phyloP scores from a whole-genome alignment of 1,284 basidiomycete genomes.

The Polyporus tsugae region DNA sequence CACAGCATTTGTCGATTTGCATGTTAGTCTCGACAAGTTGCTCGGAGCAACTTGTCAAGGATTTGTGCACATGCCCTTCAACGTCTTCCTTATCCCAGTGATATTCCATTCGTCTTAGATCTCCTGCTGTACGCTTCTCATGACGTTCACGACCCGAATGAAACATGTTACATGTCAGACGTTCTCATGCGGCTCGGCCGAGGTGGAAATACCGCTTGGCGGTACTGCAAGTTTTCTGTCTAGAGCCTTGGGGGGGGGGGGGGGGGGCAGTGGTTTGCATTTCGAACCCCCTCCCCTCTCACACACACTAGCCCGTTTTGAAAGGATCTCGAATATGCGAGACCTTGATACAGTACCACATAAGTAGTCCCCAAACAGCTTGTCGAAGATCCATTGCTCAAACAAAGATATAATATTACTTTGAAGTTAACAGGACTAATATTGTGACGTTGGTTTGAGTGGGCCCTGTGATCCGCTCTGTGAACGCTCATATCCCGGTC shows the following conservation, averaged over 20 bases:
- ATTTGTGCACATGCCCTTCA: background rate
- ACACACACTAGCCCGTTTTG: no score
- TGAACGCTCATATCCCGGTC: no score
- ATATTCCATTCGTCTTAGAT: background rate
- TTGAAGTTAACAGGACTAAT: background rate
- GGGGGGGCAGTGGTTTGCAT: no score
- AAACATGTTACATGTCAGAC: background rate
- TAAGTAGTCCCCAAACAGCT: background rate
- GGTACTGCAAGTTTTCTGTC: background rate
- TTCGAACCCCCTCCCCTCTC: no score
- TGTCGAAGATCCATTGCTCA: background rate
- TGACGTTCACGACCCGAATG: slow-evolving; percentile 1
- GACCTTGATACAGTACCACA: no score
- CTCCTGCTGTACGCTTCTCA: background rate
- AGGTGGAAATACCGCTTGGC: background rate
- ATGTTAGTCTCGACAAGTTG: background rate
- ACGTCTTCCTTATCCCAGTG: background rate
- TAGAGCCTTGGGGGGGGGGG: background rate
- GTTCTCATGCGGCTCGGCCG: background rate
- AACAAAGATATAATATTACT: background rate
- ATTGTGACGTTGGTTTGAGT: background rate
- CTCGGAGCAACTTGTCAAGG: background rate
- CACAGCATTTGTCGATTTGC: background rate
- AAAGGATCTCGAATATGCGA: no score
- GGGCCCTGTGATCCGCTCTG: no score